phyloP scores from a whole-genome alignment of 1,284 basidiomycete genomes.

The Cutaneotrichosporon sp. region DNA sequence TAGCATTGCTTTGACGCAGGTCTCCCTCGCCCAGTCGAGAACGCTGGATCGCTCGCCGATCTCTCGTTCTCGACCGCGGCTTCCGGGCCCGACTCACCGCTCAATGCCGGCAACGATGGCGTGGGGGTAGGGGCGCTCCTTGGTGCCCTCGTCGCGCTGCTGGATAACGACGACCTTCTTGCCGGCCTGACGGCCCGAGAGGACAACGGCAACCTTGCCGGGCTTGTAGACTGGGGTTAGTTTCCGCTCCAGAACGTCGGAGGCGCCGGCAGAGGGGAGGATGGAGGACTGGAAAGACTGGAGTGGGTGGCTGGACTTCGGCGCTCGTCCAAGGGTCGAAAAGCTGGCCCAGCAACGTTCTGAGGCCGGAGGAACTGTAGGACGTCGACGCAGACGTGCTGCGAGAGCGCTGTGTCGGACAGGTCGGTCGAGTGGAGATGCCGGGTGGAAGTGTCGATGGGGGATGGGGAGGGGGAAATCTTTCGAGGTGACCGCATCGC shows the following conservation, averaged over 20 bases:
- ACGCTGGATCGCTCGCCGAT: neutral
- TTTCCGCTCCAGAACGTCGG: neutral
- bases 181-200: conserved; percentile 95
- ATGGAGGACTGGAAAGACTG: neutral
- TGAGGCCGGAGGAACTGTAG: too few relatives aligned
- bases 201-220: conserved; percentile 96
- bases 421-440: neutral
- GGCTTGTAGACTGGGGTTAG: conserved; percentile 20
- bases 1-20: neutral
- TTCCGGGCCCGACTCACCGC: conserved; percentile 50
- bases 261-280: neutral
- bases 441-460: neutral
- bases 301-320: neutral
- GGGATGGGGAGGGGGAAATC: neutral
- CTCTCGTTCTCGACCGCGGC: neutral
- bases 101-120: conserved; percentile 95
- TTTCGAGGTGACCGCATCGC: neutral
- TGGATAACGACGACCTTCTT: conserved; percentile 97
- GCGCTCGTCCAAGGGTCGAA: neutral
- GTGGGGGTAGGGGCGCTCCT: conserved; percentile 87
- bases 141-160: conserved; percentile 88
- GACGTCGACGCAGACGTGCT: too few relatives aligned
- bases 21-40: neutral
- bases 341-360: neutral
- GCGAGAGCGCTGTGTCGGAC: too few relatives aligned